A percentile compares a stretch with the other conserved stretches of the same genome.
phyloP scores from a whole-genome alignment of 176 grass and related monocot species.

The Cymbopogon citratus region DNA sequence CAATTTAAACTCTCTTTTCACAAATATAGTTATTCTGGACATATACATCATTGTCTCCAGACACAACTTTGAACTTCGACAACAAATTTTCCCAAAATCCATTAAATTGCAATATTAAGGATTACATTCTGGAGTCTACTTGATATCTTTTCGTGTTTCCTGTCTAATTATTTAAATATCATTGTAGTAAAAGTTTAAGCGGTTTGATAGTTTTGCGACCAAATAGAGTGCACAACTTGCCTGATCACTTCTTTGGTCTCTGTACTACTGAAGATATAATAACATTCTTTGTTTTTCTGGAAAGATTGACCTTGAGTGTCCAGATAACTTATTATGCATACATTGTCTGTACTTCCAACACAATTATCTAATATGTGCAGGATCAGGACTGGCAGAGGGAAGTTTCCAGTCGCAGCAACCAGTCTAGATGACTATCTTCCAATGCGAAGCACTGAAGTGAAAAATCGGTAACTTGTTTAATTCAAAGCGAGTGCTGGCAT shows the following conservation, averaged over 20 bases:
- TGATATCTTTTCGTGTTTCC: neutral
- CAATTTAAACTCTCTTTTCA: neutral
- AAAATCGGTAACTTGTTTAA: conserved; percentile 50
- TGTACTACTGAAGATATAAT: neutral
- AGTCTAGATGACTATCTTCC: conserved; percentile 73
- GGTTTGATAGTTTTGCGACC: neutral
- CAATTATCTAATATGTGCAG: neutral
- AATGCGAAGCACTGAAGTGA: conserved; percentile 89
- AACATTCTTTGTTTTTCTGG: neutral
- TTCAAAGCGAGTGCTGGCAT: neutral
- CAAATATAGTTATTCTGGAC: neutral
- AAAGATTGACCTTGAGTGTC: neutral
- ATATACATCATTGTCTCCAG: neutral
- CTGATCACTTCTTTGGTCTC: neutral
- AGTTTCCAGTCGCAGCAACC: conserved; percentile 35
- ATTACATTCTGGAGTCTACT: neutral
- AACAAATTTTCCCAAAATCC: neutral
- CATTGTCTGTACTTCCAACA: neutral
- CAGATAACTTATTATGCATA: neutral
- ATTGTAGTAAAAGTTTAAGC: neutral
- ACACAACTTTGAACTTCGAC: neutral
- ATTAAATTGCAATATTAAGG: too few relatives aligned
- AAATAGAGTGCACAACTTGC: neutral
- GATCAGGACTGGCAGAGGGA: conserved; percentile 55
- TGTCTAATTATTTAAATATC: neutral